Percentiles rank a stretch among this genome's conserved stretches.
Conservation (phyloP, 148 eudicot species). For the Bassia scoparia region DNA sequence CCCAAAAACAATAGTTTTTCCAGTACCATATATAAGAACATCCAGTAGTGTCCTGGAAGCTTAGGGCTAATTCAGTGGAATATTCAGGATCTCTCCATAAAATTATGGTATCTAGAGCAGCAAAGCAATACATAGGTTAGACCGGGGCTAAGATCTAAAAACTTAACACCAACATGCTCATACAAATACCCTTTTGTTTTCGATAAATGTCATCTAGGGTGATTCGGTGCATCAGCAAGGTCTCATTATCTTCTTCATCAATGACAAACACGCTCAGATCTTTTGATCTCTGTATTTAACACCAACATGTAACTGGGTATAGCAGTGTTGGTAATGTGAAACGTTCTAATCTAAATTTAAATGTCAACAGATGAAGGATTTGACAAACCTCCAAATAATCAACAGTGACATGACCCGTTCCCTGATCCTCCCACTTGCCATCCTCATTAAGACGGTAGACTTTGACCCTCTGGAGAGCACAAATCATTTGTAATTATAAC, state of each 20-base stretch:
- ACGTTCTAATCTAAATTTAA: too few relatives aligned
- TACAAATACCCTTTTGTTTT: constrained; percentile 81
- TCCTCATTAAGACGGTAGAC: constrained; percentile 80
- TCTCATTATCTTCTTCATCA: constrained; percentile 89
- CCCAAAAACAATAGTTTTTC: neutral
- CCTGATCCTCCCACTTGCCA: constrained; percentile 99
- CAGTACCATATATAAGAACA: constrained; percentile 87
- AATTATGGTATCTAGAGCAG: constrained; percentile 69
- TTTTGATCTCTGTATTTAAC: constrained; percentile 66
- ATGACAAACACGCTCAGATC: constrained; percentile 72
- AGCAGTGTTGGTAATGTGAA: neutral
- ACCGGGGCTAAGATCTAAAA: neutral
- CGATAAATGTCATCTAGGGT: constrained; percentile 76
- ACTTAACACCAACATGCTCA: neutral
- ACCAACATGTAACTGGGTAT: constrained; percentile 9
- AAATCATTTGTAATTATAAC: neutral
- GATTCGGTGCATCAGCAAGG: constrained; percentile 73
- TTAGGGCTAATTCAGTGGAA: constrained; percentile 85
- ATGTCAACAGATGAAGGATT: constrained; percentile 1
- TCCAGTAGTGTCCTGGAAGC: constrained; percentile 89
- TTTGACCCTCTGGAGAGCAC: constrained; percentile 65
- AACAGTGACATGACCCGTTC: constrained; percentile 92
- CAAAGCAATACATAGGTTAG: neutral
- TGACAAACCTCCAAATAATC: constrained; percentile 83
- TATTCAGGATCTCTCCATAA: constrained; percentile 96